Conservation (phyloP, 73 alveolate genomes). For the Blepharisma japonicum region DNA sequence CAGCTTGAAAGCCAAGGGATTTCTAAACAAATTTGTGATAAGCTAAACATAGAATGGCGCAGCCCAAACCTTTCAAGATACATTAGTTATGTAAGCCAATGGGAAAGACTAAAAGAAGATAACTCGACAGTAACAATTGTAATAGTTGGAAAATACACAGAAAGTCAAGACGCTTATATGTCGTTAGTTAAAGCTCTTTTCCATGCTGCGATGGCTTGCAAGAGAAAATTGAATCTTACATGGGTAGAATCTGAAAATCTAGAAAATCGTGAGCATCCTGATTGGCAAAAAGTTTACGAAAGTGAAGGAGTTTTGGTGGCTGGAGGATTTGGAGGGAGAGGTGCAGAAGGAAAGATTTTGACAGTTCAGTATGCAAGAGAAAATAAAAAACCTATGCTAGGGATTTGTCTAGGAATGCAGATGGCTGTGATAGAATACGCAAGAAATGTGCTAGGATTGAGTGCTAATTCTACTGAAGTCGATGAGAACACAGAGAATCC, state of each 20-base stretch:
- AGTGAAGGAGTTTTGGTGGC: constrained; percentile 51
- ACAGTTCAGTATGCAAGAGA: constrained; percentile 54
- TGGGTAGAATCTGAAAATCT: constrained; percentile 47
- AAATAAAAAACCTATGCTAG: constrained; percentile 43
- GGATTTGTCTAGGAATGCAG: constrained; percentile 61
- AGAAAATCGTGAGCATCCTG: constrained; percentile 20
- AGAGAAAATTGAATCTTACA: not conserved
- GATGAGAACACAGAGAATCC: constrained; percentile 29
- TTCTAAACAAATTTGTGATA: not conserved
- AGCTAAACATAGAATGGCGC: constrained; percentile 10
- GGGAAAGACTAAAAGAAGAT: not conserved
- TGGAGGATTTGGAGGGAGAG: constrained; percentile 64
- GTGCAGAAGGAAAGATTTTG: constrained; percentile 47
- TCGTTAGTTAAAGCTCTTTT: constrained; percentile 48
- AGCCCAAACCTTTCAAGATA: constrained; percentile 1
- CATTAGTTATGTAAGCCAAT: not conserved
- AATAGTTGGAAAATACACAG: constrained; percentile 54
- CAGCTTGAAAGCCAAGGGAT: constrained; percentile 22
- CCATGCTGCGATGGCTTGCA: constrained; percentile 37
- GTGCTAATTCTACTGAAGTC: constrained; percentile 51
- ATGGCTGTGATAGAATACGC: constrained; percentile 60
- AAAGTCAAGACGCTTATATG: constrained; percentile 43
- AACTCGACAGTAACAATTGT: constrained; percentile 29
- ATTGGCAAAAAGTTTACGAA: constrained; percentile 19
- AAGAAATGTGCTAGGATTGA: constrained; percentile 47